Percentiles rank a stretch among this genome's conserved stretches.
phyloP scores from a whole-genome alignment of 495 filamentous ascomycete species.

The Penicillium samsonianum region DNA sequence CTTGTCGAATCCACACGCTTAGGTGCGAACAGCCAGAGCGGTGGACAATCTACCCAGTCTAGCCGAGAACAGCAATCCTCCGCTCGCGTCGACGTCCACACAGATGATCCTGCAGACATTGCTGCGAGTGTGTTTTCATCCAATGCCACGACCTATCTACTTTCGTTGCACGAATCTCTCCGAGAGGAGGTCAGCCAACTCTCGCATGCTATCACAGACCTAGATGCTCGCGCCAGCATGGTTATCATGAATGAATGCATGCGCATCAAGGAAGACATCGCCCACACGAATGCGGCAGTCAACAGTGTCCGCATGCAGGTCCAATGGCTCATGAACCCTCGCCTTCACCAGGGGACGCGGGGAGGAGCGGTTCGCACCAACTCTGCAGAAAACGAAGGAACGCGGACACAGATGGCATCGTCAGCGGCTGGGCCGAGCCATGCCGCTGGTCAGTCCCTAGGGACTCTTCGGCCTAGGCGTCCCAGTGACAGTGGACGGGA shows the following conservation, averaged over 20 bases:
- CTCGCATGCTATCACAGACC: conserved; percentile 57
- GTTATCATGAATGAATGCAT: conserved; percentile 68
- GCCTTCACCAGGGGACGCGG: conserved; percentile 50
- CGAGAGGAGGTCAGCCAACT: conserved; percentile 63
- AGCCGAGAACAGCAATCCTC: conserved; percentile 10
- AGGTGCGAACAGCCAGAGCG: not conserved
- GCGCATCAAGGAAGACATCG: conserved; percentile 66
- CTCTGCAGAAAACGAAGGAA: conserved; percentile 15
- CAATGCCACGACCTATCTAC: conserved; percentile 57
- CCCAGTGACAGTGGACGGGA: conserved; percentile 50
- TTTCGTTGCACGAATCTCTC: conserved; percentile 68
- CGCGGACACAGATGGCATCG: conserved; percentile 4
- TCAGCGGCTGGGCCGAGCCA: conserved; percentile 33
- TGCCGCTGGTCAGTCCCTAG: conserved; percentile 27
- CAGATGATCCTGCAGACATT: conserved; percentile 22
- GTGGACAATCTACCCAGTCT: conserved; percentile 7
- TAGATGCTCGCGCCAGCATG: conserved; percentile 68
- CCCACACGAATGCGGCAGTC: conserved; percentile 65
- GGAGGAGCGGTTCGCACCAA: conserved; percentile 27
- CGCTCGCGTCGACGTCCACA: conserved; percentile 1
- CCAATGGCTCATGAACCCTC: conserved; percentile 66
- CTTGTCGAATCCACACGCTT: conserved; percentile 40
- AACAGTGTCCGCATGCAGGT: conserved; percentile 65
- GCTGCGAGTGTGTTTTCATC: conserved; percentile 34
- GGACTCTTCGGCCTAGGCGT: conserved; percentile 35